These are phyloP conservation scores for Viridothelium virens DNA, from an alignment of 495 filamentous ascomycete species.

Conservation along the genomic window DNA sequence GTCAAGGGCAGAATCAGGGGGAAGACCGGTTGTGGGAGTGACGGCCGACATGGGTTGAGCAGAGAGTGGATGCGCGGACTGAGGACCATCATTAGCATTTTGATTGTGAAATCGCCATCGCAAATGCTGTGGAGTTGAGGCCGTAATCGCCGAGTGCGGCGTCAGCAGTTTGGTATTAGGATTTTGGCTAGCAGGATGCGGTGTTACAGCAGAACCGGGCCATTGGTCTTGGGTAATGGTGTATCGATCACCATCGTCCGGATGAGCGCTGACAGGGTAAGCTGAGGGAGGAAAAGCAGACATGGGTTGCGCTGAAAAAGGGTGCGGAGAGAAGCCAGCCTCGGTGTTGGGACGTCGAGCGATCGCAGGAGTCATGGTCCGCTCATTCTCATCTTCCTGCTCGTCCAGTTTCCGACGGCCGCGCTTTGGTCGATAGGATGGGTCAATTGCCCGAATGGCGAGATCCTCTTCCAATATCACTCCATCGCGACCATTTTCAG, in stretches of 20 bases:
- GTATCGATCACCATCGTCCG: conserved; percentile 36
- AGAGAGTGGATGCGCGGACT: conserved; percentile 59
- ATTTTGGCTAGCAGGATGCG: not conserved
- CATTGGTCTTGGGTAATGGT: not conserved
- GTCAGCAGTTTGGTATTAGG: conserved; percentile 16
- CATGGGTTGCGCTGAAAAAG: conserved; percentile 52
- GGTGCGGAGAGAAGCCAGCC: conserved; percentile 62
- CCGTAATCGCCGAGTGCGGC: conserved; percentile 30
- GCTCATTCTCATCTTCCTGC: conserved; percentile 49
- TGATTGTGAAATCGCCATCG: conserved; percentile 39
- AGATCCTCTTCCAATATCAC: conserved; percentile 88
- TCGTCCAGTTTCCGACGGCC: conserved; percentile 78
- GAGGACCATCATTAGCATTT: conserved; percentile 52
- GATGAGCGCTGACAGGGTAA: conserved; percentile 54
- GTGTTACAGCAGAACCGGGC: not conserved
- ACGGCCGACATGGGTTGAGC: conserved; percentile 51
- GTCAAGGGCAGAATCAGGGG: conserved; percentile 43
- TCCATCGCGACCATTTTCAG: conserved; percentile 69
- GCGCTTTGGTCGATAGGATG: conserved; percentile 82
- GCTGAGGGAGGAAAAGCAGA: conserved; percentile 55
- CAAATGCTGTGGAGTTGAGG: conserved; percentile 33
- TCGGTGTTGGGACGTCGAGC: conserved; percentile 39
- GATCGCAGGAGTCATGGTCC: not conserved
- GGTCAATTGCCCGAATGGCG: conserved; percentile 78
- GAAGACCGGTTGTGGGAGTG: conserved; percentile 32